Conservation (phyloP, 352 stramenopile genomes). For the Phytophthora macrochlamydospora region DNA sequence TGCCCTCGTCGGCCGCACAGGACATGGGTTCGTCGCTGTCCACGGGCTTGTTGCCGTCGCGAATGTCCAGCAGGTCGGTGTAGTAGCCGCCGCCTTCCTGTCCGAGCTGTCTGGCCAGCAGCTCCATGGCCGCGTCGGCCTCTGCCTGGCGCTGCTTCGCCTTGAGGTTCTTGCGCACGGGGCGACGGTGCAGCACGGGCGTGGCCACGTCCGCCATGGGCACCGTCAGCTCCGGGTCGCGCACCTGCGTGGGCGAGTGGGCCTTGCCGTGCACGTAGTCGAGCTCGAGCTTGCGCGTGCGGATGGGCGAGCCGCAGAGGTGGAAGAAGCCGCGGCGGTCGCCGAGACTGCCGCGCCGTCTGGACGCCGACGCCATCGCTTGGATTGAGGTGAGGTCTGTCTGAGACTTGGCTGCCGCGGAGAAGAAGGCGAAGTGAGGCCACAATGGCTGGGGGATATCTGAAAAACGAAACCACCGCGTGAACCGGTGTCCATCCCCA, state of each 20-base stretch:
- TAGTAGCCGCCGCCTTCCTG: slow-evolving; percentile 45
- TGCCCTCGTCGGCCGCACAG: slow-evolving; percentile 36
- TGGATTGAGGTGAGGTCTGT: not conserved
- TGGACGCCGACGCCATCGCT: slow-evolving; percentile 25
- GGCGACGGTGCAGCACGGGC: slow-evolving; percentile 28
- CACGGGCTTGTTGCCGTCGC: slow-evolving; percentile 8
- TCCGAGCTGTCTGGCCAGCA: slow-evolving; percentile 26
- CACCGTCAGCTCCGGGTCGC: slow-evolving; percentile 30
- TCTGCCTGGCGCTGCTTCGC: slow-evolving; percentile 36
- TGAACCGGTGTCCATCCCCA: not conserved
- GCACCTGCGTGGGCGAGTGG: slow-evolving; percentile 38
- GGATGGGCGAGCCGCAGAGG: slow-evolving; percentile 81
- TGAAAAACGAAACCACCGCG: not conserved
- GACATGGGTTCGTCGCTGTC: slow-evolving; percentile 39
- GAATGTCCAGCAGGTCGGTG: slow-evolving; percentile 20
- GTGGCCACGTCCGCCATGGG: slow-evolving; percentile 28
- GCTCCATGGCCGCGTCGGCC: slow-evolving; percentile 26
- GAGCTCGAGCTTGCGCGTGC: slow-evolving; percentile 56
- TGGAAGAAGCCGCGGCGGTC: slow-evolving; percentile 63
- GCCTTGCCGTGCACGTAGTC: slow-evolving; percentile 45
- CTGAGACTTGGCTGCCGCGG: slow-evolving; percentile 18
- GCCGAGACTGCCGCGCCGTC: slow-evolving; percentile 27
- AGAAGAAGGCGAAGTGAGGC: slow-evolving; percentile 32
- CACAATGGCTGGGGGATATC: slow-evolving; percentile 1
- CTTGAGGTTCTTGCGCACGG: slow-evolving; percentile 34